Conservation (phyloP, 495 filamentous ascomycete genomes). For the Lophium mytilinum region DNA sequence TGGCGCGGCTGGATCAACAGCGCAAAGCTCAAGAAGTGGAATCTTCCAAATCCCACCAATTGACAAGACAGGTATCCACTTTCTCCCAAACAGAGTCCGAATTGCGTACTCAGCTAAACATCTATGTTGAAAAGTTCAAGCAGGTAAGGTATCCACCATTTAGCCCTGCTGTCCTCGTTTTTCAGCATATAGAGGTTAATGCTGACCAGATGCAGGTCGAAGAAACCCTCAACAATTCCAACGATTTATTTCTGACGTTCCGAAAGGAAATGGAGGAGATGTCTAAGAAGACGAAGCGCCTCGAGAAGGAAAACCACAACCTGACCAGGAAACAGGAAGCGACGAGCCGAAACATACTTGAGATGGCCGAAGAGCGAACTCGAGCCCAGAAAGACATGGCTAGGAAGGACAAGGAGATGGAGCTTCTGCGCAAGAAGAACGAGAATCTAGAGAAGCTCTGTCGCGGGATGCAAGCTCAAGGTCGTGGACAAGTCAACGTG, state of each 20-base stretch:
- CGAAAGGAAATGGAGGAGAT: slow-evolving; percentile 99
- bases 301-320: slow-evolving; percentile 92
- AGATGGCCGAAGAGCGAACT: slow-evolving; percentile 95
- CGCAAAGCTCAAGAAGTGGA: slow-evolving; percentile 81
- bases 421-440: slow-evolving; percentile 77
- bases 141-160: slow-evolving; percentile 57
- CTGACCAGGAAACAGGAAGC: slow-evolving; percentile 88
- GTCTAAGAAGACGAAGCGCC: slow-evolving; percentile 97
- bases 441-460: slow-evolving; percentile 89
- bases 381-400: slow-evolving; percentile 49
- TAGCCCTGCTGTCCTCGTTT: slow-evolving; percentile 6
- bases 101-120: slow-evolving; percentile 87
- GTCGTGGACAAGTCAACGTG: slow-evolving; percentile 52
- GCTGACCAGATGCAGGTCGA: slow-evolving; percentile 63
- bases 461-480: slow-evolving; percentile 88
- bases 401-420: slow-evolving; percentile 68
- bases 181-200: slow-evolving; percentile 18
- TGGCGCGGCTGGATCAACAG: slow-evolving; percentile 78
- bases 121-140: slow-evolving; percentile 99
- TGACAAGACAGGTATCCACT: slow-evolving; percentile 86
- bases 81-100: slow-evolving; percentile 96
- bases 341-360: slow-evolving; percentile 88
- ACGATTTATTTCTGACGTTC: slow-evolving; percentile 96
- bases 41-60: slow-evolving; percentile 62
- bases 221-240: slow-evolving; percentile 97